Evolutionary conservation across 345 rosid species (phyloP), one percentile per base, ranked within the genome.

Genomic region (Arabidopsis arenosa): DNA sequence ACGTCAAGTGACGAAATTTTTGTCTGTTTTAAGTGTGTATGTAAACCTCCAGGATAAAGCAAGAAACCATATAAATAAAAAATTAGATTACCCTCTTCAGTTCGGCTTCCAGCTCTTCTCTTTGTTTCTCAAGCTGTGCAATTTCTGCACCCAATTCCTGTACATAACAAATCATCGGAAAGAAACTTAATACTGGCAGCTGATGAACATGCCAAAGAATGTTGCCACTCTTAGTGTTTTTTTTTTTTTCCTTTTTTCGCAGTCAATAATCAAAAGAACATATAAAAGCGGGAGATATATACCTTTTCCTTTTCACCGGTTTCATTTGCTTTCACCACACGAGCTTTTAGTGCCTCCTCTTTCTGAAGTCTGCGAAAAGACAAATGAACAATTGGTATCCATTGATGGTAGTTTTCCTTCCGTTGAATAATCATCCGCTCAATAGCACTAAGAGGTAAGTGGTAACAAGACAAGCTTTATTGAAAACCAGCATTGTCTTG

Each of bases 91-190:
- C 97, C 96, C 78, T 92, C 80, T 95, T 95, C 84, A 95, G 77
- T 78, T 92, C 88, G 52, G 97, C 96, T 84, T 92, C 99, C 60
- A 95, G 90, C 69, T 88, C 90, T 79, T 90, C 88, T 81, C 97
- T 89, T 83, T 90, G 84, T 75, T 86, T 89, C 80, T 87, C 97
- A 65, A 90, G 84, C 76, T 80, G 87, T 65, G 85, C 70, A 78
- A 95, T 86, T 85, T 92, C 99, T 73, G 89, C 86, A 75, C 78
- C 78, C 70, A 92, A 73, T 88, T 92, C 97, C 99, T 95, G 91
- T 63, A 80, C 45, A 48, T 14, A 72, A 72, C 11, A 51, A 65
- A 59, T 51, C 17, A 72, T 51, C 15, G 23, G 18, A 59, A 72
- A 66, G 64, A 72, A 72, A 10, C 35, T 78, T 65, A 72, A 58